Percentiles rank a stretch among this genome's conserved stretches.
Conservation (phyloP, 768 basidiomycete genomes). For the Boletus sensibilis region DNA sequence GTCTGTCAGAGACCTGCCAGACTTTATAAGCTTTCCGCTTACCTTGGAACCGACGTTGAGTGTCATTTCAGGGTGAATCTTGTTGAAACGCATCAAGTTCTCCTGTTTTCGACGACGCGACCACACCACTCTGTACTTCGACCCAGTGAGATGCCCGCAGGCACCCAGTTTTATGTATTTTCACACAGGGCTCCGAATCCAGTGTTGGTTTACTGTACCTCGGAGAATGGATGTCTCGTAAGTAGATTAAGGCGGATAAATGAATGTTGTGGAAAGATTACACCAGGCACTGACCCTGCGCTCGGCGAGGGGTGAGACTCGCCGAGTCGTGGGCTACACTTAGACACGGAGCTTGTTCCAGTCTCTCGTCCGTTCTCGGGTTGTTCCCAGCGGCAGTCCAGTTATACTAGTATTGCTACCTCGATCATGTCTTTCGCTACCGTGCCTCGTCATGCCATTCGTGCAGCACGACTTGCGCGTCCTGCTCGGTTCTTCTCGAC, state of each 20-base stretch:
- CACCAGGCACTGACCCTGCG: no score
- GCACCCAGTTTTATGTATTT: background rate
- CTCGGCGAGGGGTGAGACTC: background rate
- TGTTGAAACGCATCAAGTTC: background rate
- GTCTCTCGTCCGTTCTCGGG: no score
- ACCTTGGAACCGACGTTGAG: background rate
- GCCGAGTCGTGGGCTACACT: background rate
- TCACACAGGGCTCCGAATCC: no score
- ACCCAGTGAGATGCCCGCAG: no score
- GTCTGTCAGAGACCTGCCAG: background rate
- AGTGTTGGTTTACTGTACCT: no score
- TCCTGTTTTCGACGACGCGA: no score
- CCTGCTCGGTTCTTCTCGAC: slow-evolving; percentile 27
- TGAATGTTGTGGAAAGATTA: background rate
- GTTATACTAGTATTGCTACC: background rate
- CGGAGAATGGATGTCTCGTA: background rate
- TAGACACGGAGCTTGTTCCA: background rate
- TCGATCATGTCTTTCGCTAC: slow-evolving; percentile 20
- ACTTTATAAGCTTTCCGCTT: background rate
- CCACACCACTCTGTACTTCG: no score
- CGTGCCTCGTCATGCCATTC: slow-evolving; percentile 4
- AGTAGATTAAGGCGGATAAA: no score
- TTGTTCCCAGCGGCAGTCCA: no score
- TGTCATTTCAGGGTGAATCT: background rate
- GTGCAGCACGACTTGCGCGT: slow-evolving; percentile 1